phyloP scores from a whole-genome alignment of 2,329 filamentous ascomycete genomes.

The Penicillium sp. region DNA sequence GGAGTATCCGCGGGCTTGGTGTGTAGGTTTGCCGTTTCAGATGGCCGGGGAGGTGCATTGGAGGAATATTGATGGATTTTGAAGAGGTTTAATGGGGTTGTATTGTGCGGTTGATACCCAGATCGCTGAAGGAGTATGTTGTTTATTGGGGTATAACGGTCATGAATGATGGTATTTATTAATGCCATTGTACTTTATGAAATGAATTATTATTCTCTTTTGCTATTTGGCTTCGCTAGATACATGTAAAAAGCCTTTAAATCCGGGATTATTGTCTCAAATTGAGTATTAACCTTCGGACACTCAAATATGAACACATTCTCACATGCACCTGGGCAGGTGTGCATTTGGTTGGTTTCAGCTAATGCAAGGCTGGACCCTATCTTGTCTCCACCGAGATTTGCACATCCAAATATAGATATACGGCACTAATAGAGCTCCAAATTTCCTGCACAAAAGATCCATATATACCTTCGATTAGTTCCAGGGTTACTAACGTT shows the following conservation, averaged over 20 bases:
- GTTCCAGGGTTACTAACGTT: too few relatives aligned
- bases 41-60: conserved; percentile 2
- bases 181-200: neutral
- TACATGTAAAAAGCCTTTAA: too few relatives aligned
- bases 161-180: neutral
- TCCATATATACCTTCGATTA: neutral
- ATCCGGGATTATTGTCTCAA: too few relatives aligned
- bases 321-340: too few relatives aligned
- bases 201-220: neutral
- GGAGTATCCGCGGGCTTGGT: conserved; percentile 28
- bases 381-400: too few relatives aligned
- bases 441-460: neutral
- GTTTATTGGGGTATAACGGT: neutral
- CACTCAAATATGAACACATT: too few relatives aligned
- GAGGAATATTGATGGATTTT: conserved; percentile 16
- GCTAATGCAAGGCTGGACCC: too few relatives aligned
- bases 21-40: conserved; percentile 19
- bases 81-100: neutral
- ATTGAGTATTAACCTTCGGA: too few relatives aligned
- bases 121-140: neutral
- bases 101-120: neutral
- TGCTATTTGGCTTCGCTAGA: too few relatives aligned
- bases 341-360: too few relatives aligned
- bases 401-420: too few relatives aligned
- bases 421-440: too few relatives aligned